phyloP scores from a whole-genome alignment of 148 eudicot species.

The Vaccinium corymbosum region DNA sequence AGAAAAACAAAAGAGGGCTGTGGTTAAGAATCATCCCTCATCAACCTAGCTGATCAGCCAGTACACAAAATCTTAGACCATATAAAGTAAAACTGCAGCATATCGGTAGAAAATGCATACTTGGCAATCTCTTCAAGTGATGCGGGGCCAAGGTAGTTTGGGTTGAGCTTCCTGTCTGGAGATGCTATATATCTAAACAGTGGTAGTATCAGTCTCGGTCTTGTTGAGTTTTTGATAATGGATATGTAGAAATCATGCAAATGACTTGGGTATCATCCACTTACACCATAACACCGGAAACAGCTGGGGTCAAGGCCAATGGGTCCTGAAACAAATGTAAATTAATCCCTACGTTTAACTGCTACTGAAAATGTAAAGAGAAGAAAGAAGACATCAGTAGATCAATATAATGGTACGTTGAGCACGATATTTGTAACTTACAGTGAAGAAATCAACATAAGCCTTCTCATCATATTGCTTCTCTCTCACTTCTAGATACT shows the following conservation, averaged over 20 bases:
- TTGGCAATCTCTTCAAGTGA: constrained; percentile 70
- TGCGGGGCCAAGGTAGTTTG: constrained; percentile 89
- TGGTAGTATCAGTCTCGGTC: constrained; percentile 15
- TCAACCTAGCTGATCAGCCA: not conserved
- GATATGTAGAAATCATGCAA: constrained; percentile 1
- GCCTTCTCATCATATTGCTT: constrained; percentile 89
- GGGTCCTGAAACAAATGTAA: constrained; percentile 40
- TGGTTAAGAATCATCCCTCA: not conserved
- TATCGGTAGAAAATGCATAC: constrained; percentile 32
- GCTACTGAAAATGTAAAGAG: not conserved
- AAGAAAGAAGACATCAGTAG: not conserved
- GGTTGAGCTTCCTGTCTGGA: constrained; percentile 59
- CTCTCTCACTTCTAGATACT: constrained; percentile 94
- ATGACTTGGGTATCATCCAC: constrained; percentile 24
- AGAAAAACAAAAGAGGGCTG: not conserved
- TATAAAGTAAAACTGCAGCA: not conserved
- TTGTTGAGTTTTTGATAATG: not conserved
- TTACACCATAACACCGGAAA: constrained; percentile 75
- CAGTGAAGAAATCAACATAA: constrained; percentile 73
- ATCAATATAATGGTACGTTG: not conserved
- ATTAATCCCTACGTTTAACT: not conserved
- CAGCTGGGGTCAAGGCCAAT: constrained; percentile 45
- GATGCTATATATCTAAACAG: constrained; percentile 74
- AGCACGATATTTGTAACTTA: constrained; percentile 31
- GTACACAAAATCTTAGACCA: not conserved